A percentile compares a stretch with the other conserved stretches of the same genome.
These are phyloP conservation scores for Avena insularis DNA, from an alignment of 176 grass and related monocot genomes.

Conservation along the genomic window DNA sequence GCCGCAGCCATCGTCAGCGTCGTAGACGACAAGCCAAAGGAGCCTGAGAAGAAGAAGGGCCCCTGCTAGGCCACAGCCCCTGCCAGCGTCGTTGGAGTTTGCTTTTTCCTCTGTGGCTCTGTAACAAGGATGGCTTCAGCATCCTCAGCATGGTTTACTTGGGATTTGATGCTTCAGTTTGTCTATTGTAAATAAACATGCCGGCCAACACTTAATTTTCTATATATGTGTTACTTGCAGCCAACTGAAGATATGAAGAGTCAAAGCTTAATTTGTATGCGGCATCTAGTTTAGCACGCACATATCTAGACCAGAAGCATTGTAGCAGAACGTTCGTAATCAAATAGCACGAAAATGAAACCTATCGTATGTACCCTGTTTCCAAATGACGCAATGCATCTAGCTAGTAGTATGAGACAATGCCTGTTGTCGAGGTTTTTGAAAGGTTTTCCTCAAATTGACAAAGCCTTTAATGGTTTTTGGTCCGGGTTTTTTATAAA, in stretches of 20 bases:
- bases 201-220: neutral
- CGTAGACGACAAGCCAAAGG: slow-evolving; percentile 52
- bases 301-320: neutral
- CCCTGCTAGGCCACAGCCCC: slow-evolving; percentile 38
- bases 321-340: neutral
- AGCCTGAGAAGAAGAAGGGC: slow-evolving; percentile 34
- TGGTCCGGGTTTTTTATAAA: neutral
- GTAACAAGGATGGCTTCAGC: slow-evolving; percentile 21
- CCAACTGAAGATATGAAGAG: neutral
- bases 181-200: slow-evolving; percentile 16
- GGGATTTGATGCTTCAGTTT: slow-evolving; percentile 1
- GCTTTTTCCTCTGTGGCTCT: neutral
- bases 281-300: neutral
- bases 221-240: neutral
- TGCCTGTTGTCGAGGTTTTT: neutral
- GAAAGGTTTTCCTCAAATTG: neutral
- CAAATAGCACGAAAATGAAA: neutral
- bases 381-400: neutral
- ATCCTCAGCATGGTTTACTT: too few relatives aligned
- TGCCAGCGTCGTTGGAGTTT: slow-evolving; percentile 25
- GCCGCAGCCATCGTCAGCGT: slow-evolving; percentile 42
- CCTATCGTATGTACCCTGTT: neutral
- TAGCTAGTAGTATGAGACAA: neutral
- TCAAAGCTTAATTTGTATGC: neutral
- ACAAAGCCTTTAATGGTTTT: neutral